These are phyloP conservation scores for Plasmodium blacklocki DNA, from an alignment of 169 alveolate genomes.

Conservation along the genomic window DNA sequence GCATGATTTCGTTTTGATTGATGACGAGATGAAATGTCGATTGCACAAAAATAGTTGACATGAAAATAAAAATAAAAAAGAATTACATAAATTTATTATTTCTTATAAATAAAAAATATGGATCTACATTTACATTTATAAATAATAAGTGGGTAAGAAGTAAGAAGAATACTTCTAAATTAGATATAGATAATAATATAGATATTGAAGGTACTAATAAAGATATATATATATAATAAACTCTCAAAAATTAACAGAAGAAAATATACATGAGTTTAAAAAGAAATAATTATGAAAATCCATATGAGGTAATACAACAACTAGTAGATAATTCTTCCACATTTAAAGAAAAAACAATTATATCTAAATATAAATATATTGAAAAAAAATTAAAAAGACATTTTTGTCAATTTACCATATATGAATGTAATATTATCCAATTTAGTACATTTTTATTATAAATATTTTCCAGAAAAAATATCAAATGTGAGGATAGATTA, in stretches of 20 bases:
- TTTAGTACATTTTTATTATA: slow-evolving; percentile 38
- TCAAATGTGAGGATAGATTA: slow-evolving; percentile 45
- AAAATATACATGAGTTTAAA: slow-evolving; percentile 45
- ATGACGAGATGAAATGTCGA: slow-evolving; percentile 49
- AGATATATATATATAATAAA: slow-evolving; percentile 46
- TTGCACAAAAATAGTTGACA: slow-evolving; percentile 57
- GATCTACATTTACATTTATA: slow-evolving; percentile 51
- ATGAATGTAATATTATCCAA: slow-evolving; percentile 49
- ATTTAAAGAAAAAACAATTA: slow-evolving; percentile 50
- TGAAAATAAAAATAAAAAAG: slow-evolving; percentile 52
- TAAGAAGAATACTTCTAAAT: slow-evolving; percentile 16
- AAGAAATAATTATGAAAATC: slow-evolving; percentile 22
- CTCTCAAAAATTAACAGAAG: slow-evolving; percentile 59
- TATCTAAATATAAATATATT: slow-evolving; percentile 52
- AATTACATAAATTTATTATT: slow-evolving; percentile 38
- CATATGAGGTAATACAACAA: slow-evolving; percentile 60
- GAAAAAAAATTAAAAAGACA: slow-evolving; percentile 67
- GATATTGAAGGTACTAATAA: slow-evolving; percentile 61
- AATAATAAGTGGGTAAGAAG: slow-evolving; percentile 66
- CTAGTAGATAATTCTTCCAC: slow-evolving; percentile 39
- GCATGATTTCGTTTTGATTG: slow-evolving; percentile 64
- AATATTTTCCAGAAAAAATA: slow-evolving; percentile 51
- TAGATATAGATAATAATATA: slow-evolving; percentile 29
- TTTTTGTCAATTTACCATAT: slow-evolving; percentile 63
- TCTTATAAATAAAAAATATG: slow-evolving; percentile 62